phyloP scores from a whole-genome alignment of 495 filamentous ascomycete species.

The Ramalina intermedia region DNA sequence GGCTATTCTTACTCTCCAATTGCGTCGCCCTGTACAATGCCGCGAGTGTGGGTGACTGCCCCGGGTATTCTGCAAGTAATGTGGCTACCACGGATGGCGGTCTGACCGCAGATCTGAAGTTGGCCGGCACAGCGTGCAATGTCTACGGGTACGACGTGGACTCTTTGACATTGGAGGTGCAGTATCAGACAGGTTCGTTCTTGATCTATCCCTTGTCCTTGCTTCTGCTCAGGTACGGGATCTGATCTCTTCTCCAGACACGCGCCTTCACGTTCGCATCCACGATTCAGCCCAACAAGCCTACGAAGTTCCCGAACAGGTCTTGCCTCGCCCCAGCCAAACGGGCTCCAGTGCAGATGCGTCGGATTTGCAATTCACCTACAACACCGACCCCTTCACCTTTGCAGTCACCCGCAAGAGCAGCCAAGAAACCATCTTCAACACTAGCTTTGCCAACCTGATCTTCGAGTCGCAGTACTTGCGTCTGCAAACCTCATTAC shows the following conservation, averaged over 20 bases:
- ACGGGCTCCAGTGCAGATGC: constrained; percentile 15
- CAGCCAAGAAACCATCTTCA: constrained; percentile 61
- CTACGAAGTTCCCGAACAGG: constrained; percentile 64
- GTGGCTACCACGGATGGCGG: constrained; percentile 35
- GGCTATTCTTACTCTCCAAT: too few species aligned
- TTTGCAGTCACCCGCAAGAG: constrained; percentile 53
- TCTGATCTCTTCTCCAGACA: constrained; percentile 29
- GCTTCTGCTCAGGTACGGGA: background rate
- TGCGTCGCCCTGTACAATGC: background rate
- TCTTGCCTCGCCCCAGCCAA: constrained; percentile 46
- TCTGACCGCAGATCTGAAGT: constrained; percentile 48
- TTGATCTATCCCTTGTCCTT: background rate
- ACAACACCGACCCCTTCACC: constrained; percentile 54
- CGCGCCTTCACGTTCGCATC: constrained; percentile 71
- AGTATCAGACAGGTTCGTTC: constrained; percentile 57
- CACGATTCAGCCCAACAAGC: constrained; percentile 57
- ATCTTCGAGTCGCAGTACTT: constrained; percentile 73
- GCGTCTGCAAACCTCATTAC: constrained; percentile 45
- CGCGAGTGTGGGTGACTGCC: constrained; percentile 33
- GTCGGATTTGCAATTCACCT: constrained; percentile 49
- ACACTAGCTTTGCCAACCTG: constrained; percentile 52
- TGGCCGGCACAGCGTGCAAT: constrained; percentile 56
- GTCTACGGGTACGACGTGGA: constrained; percentile 55
- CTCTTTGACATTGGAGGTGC: constrained; percentile 52
- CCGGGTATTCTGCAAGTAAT: constrained; percentile 59